These are phyloP conservation scores for Coniosporium apollinis DNA, from an alignment of 495 filamentous ascomycete species.

Conservation along the genomic window DNA sequence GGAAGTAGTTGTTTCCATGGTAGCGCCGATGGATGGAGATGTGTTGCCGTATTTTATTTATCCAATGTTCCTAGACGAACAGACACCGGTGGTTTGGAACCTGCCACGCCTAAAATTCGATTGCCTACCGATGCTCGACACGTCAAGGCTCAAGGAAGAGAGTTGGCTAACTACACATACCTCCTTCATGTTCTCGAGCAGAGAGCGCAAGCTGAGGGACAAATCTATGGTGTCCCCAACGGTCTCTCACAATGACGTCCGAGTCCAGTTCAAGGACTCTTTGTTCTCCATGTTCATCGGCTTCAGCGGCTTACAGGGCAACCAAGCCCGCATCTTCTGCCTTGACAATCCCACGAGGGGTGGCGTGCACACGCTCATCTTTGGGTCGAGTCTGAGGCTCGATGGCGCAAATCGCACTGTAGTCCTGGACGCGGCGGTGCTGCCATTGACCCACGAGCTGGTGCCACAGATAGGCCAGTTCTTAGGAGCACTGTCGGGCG, in stretches of 20 bases:
- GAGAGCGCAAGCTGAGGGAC: conserved; percentile 2
- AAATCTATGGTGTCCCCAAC: background rate
- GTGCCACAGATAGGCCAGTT: background rate
- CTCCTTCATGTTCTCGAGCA: background rate
- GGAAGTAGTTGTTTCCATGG: too few species aligned
- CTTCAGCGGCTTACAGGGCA: background rate
- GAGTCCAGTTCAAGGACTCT: conserved; percentile 1
- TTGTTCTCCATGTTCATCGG: background rate
- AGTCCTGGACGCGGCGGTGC: conserved; percentile 1
- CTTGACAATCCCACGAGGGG: background rate
- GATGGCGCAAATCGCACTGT: conserved; percentile 4
- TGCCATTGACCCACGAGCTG: background rate
- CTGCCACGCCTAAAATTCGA: background rate
- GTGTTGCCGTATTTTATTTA: too few species aligned
- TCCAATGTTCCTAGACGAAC: too few species aligned
- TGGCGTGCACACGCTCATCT: conserved; percentile 1
- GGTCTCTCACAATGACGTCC: background rate
- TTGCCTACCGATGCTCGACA: background rate
- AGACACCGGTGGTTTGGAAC: too few species aligned
- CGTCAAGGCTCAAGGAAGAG: background rate
- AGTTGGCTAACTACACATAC: conserved; percentile 1
- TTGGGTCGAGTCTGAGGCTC: conserved; percentile 1
- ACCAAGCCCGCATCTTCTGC: background rate
- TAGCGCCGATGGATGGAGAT: too few species aligned
- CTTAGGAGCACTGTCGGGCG: background rate